A percentile compares a stretch with the other conserved stretches of the same genome.
These are phyloP conservation scores for Pseudocercospora ulei DNA, from an alignment of 2,329 filamentous ascomycete genomes.

Conservation along the genomic window DNA sequence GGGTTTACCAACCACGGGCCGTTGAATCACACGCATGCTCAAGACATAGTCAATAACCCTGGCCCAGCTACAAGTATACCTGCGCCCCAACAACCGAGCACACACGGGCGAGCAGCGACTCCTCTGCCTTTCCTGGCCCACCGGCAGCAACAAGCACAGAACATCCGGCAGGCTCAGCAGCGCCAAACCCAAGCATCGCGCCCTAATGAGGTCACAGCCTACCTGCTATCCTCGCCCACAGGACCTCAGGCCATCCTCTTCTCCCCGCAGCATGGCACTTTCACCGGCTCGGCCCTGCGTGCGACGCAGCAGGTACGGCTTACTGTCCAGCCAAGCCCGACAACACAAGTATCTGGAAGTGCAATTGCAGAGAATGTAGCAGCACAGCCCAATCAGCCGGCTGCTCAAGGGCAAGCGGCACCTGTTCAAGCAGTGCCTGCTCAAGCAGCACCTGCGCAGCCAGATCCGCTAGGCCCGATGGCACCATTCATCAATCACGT, in stretches of 20 bases:
- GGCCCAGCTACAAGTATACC: not conserved
- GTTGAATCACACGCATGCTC: not conserved
- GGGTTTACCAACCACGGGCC: conserved; percentile 1
- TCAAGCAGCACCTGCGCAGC: conserved; percentile 15
- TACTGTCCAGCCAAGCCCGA: conserved; percentile 14
- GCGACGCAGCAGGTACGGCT: not conserved
- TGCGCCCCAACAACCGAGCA: too few species aligned
- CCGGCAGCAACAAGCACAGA: conserved; percentile 15
- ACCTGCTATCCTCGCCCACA: conserved; percentile 40
- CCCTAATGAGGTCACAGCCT: conserved; percentile 31
- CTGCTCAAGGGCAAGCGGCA: conserved; percentile 14
- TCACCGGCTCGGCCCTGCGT: conserved; percentile 17
- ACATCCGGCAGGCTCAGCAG: conserved; percentile 20
- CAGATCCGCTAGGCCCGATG: conserved; percentile 20
- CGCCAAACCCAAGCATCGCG: conserved; percentile 5
- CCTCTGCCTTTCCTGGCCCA: conserved; percentile 8
- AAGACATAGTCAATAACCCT: not conserved
- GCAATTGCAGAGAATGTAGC: not conserved
- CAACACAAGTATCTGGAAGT: conserved; percentile 6
- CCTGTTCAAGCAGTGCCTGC: conserved; percentile 15
- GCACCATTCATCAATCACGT: conserved; percentile 37
- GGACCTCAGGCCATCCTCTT: conserved; percentile 42
- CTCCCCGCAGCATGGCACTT: conserved; percentile 34
- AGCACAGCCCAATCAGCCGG: conserved; percentile 7
- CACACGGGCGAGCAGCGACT: too few species aligned